These are phyloP conservation scores for Ogataea naganishii DNA, from an alignment of 805 yeast species.

Conservation along the genomic window DNA sequence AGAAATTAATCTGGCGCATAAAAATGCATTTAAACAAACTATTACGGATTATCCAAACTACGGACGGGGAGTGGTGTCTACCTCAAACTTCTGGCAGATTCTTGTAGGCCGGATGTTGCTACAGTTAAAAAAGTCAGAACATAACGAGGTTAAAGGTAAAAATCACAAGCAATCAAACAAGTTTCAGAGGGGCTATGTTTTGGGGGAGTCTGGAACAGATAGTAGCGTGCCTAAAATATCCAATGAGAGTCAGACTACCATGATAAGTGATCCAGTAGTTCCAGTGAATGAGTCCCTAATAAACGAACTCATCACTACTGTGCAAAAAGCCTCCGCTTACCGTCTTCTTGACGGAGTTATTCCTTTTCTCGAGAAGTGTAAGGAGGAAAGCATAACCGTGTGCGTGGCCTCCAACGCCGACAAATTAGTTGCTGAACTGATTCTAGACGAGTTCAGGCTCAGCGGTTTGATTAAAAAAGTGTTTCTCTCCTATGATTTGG, in stretches of 20 bases:
- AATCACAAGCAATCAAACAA: too few species aligned
- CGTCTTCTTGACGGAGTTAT: conserved; percentile 48
- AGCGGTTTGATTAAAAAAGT: conserved; percentile 31
- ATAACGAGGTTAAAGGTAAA: too few species aligned
- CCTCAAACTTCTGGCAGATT: conserved; percentile 57
- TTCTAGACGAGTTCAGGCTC: conserved; percentile 38
- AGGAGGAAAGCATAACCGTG: conserved; percentile 24
- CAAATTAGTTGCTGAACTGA: conserved; percentile 34
- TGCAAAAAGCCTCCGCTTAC: too few species aligned
- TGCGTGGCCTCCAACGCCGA: conserved; percentile 58
- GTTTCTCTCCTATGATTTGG: conserved; percentile 51
- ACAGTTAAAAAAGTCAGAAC: too few species aligned
- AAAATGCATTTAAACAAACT: conserved; percentile 27
- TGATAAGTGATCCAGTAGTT: too few species aligned
- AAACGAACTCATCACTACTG: too few species aligned
- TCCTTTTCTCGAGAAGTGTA: conserved; percentile 29
- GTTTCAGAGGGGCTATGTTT: too few species aligned
- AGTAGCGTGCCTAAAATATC: too few species aligned
- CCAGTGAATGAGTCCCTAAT: too few species aligned
- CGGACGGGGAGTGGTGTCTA: too few species aligned
- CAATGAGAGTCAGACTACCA: too few species aligned
- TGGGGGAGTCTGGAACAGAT: too few species aligned
- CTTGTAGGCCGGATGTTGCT: conserved; percentile 37
- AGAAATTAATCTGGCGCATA: conserved; percentile 18
- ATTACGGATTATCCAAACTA: conserved; percentile 45